Base-by-base conservation (phyloP, 2,329 filamentous ascomycete species). In the Colletotrichum zoysiae region DNA sequence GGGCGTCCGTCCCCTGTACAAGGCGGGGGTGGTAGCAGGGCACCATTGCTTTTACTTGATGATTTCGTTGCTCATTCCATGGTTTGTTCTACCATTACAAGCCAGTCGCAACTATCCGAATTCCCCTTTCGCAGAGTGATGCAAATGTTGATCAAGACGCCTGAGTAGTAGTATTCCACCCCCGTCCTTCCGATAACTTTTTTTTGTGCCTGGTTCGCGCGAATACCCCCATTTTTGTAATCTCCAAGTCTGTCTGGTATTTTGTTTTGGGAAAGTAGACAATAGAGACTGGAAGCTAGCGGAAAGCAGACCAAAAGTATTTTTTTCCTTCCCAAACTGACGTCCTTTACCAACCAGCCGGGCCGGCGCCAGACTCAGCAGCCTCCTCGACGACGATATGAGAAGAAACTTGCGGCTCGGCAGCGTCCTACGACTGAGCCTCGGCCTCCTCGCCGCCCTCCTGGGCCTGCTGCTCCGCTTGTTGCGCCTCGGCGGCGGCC, bases 401-500 rank as follows among this genome's bases (percentile, higher is more conserved):
- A 57, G 68, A 57, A 61, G 60, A 38, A 58, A 56, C 56, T 57
- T 57, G 51, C 46, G 23, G 78, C 81, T 67, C 64, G 63, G 40
- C 71, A 74, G 72, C 77, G 71, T 77, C 79, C 79, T 86, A 85
- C 81, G 83, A 81, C 82, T 86, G 84, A 58, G 78, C 82, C 74
- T 84, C 83, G 71, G 82, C 85, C 79, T 87, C 86, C 84, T 89
- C 84, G 81, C 89, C 89, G 80, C 88, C 86, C 73, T 82, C 86
- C 67, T 70, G 66, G 76, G 84, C 86, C 77, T 81, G 78, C 77
- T 81, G 81, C 81, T 86, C 84, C 80, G 88, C 88, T 75, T 87
- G 86, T 76, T 83, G 82, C 79, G 89, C 89, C 80, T 89, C 88
- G 76, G 89, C 91, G 76, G 90, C 89, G 74, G 90, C 90, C 83